A percentile compares a stretch with the other conserved stretches of the same genome.
These are phyloP conservation scores for Graphilbum fragrans DNA, from an alignment of 2,329 filamentous ascomycete genomes.

Conservation along the genomic window DNA sequence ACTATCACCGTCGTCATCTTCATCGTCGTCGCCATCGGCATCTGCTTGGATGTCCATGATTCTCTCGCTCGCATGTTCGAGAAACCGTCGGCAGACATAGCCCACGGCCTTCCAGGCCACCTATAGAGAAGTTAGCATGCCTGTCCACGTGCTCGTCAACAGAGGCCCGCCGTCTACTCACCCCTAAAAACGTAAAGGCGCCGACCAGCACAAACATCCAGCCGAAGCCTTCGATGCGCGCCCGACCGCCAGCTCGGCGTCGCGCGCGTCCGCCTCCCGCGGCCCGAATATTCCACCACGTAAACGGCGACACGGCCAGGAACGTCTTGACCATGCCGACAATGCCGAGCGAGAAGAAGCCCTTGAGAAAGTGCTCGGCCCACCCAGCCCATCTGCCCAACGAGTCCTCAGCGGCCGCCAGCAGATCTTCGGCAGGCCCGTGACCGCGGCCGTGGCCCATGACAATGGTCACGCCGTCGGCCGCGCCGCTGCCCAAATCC, in stretches of 20 bases:
- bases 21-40: constrained; percentile 50
- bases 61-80: constrained; percentile 65
- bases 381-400: constrained; percentile 36
- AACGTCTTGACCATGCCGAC: constrained; percentile 76
- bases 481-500: constrained; percentile 24
- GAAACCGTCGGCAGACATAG: constrained; percentile 56
- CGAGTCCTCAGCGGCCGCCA: constrained; percentile 15
- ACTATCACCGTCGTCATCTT: constrained; percentile 62
- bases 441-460: constrained; percentile 24
- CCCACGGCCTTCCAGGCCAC: constrained; percentile 74
- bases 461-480: constrained; percentile 7
- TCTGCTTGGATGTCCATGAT: constrained; percentile 68
- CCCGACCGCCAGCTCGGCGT: constrained; percentile 54
- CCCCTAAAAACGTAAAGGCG: constrained; percentile 63
- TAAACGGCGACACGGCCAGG: constrained; percentile 60
- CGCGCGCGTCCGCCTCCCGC: constrained; percentile 40
- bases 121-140: no score
- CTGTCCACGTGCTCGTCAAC: no score
- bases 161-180: no score
- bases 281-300: constrained; percentile 63
- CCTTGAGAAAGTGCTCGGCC: constrained; percentile 78
- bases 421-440: background rate
- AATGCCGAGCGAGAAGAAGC: constrained; percentile 78
- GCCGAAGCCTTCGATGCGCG: constrained; percentile 66
- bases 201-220: constrained; percentile 72